Percentiles rank a stretch among this genome's conserved stretches.
Evolutionary conservation across 106 monocot genomes (phyloP).

Genomic region (Platanthera zijinensis): DNA sequence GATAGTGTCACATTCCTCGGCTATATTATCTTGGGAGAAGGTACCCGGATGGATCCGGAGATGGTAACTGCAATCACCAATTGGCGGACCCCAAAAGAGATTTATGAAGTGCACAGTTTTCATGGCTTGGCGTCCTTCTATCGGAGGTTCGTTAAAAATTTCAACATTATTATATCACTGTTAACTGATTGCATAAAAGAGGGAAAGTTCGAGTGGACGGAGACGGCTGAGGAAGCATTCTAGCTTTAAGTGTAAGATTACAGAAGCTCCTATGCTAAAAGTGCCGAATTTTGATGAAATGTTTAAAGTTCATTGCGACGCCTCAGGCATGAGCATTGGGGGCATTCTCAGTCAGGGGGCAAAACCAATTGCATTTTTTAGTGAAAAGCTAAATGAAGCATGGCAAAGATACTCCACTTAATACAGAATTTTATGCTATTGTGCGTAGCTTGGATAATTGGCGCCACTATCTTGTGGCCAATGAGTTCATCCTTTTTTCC

Average conservation of each 20-base stretch:
- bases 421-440: slow-evolving; percentile 1
- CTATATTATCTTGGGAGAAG: background rate
- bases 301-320: slow-evolving; percentile 12
- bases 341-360: slow-evolving; percentile 1
- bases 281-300: slow-evolving; percentile 1
- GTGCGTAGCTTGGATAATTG: background rate
- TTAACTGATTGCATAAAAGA: slow-evolving; percentile 6
- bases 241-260: background rate
- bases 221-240: background rate
- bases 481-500: slow-evolving; percentile 1
- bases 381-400: slow-evolving; percentile 8
- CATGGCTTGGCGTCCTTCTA: slow-evolving; percentile 22
- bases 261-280: background rate
- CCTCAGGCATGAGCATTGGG: slow-evolving; percentile 5
- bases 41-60: background rate
- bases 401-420: slow-evolving; percentile 1
- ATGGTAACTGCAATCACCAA: slow-evolving; percentile 6
- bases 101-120: slow-evolving; percentile 7
- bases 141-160: background rate
- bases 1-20: slow-evolving; percentile 5
- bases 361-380: slow-evolving; percentile 1
- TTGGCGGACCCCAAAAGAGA: too few species aligned
- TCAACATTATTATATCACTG: slow-evolving; percentile 6
- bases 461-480: background rate
- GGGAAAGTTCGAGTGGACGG: background rate